Evolutionary conservation across 495 filamentous ascomycete genomes (phyloP), one percentile per base, ranked within the genome.

Genomic region (Aspergillus coremiiformis): DNA sequence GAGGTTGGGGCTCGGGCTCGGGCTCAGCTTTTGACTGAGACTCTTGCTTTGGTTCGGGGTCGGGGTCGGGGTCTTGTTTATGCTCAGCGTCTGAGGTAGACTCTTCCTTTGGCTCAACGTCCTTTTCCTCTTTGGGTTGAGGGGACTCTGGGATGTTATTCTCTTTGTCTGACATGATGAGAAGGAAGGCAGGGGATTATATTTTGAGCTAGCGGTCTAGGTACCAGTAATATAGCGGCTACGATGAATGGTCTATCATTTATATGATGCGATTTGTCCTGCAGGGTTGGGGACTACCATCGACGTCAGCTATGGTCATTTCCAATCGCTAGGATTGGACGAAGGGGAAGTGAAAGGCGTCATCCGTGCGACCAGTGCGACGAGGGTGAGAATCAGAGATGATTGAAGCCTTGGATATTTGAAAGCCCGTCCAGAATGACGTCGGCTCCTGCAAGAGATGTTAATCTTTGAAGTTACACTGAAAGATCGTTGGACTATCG

Each of bases 121-220:
- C 46, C 44, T 67, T 37, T 22, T 59, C 52, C 50, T 52, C 41
- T 15, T 60, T 37, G 26, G 52, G 56, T 33, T 67, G 60, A 15
- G 63, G 66, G 19, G 61, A 32, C 23, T 59, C 61, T 24, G 62
- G 64, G 49, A 61, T 67, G 52, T 66, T 65, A 53, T 69, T 63
- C 61, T 67, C 63, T 41, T 68, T 67, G 58, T 71, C 65, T 60
- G 68, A 64, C 70, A 71, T 71, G 35, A 41, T 71, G 65, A 17
- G 45, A 61, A 63, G 54, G 44, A 47, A 24, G 24, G 23, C 14
- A 20, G 24, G 44, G 44, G 35, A 46, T 39, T 47, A 41, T 47
- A 53, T 49, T 29, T 41, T 20, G 27, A 24, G 44, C 21, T 12
- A 24, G 24, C 19, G 37, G 37, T 41, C 17, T 41, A 41, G n/a